Evolutionary conservation across 768 basidiomycete genomes (phyloP), one percentile per base, ranked within the genome.

Genomic region (Tulasnella sp.): DNA sequence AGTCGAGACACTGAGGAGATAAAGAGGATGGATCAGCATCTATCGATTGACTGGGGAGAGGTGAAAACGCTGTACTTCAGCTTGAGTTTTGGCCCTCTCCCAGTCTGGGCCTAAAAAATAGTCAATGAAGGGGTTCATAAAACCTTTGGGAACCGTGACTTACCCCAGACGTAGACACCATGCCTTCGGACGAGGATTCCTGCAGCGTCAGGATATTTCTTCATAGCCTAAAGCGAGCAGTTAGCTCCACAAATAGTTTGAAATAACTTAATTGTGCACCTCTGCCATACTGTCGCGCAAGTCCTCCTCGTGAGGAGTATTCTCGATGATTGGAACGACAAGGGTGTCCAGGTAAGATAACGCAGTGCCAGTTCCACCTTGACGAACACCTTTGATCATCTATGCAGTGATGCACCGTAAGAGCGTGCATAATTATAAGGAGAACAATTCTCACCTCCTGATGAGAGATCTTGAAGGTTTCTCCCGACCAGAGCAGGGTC

Each of bases 381-480:
- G 84, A 14, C 94, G 90, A 69, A 97, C 90, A 34, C 95, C 96
- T 85, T 97, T 97, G 85, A 96, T 97, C 96, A 96, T 96, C 91
- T 96, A 76, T 6, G 20, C 14, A 14, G 18, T 9, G 28, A 16
- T 73, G 14, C 72, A 31, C 1, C 64, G 4, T 42, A 75, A 64
- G 44, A 58, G 74, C 64, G 28, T 41, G 22, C 7, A 54, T 24
- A 18, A n/a, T 42, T 2, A 79, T 31, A n/a, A 14, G 2, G 46
- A 20, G 74, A 37, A 28, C 1, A 28, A 31, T 8, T 16, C 81
- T 50, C 34, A 81, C 81, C 80, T 82, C 95, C 85, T 95, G 94
- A 85, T 96, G 95, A 14, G 93, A 94, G 82, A 96, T 94, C 80
- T 88, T 89, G 83, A 96, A 96, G 28, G 90, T 87, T 37, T 89